Evolutionary conservation across 2,329 filamentous ascomycete genomes (phyloP), one percentile per base, ranked within the genome.

Genomic region (Intubia oerlemansii): DNA sequence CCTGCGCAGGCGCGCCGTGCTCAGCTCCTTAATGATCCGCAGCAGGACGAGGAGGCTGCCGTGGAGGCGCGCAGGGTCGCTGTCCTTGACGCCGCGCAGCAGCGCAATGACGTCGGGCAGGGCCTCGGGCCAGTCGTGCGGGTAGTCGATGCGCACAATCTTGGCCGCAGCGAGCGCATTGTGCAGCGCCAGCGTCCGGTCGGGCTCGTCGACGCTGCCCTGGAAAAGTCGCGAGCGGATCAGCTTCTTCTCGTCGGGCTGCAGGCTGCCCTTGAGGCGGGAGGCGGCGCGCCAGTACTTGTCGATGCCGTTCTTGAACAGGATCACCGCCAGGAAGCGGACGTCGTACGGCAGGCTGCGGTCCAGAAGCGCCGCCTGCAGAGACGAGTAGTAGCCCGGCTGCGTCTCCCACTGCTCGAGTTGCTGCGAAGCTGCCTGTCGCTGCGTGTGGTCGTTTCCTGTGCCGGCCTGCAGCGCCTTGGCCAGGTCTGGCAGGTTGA

Each of bases 221-320:
- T 79, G 63, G 7, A 92, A 62, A 14, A 92, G 56, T 15, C 74
- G 66, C 5, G 66, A 65, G 28, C 85, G 71, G 30, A 98, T 88
- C 21, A 63, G 46, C 8, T 62, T 54, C 49, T 88, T 93, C 45
- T 92, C 79, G 13, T 75, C 65, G 17, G 66, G 64, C 45, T 73
- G 69, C 32, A 76, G 65, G 28, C 79, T 69, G 19, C 77, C 78
- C 45, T 56, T 59, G 17, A 46, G 28, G 32, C 51, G 39, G 19
- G 53, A 45, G 62, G 80, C 44, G n/a, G 52, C 39, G 10, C 88
- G 66, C 88, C 88, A 98, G 50, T 82, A 81, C 46, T 76, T 82
- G 47, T 95, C 85, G 49, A 95, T 84, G 31, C 84, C 88, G 48
- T 95, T 93, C 48, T 95, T 95, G 30, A 98, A 62, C 46, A 92